Evolutionary conservation across 2,329 filamentous ascomycete species (phyloP).

Genomic region (Myriosclerotinia curreyana): DNA sequence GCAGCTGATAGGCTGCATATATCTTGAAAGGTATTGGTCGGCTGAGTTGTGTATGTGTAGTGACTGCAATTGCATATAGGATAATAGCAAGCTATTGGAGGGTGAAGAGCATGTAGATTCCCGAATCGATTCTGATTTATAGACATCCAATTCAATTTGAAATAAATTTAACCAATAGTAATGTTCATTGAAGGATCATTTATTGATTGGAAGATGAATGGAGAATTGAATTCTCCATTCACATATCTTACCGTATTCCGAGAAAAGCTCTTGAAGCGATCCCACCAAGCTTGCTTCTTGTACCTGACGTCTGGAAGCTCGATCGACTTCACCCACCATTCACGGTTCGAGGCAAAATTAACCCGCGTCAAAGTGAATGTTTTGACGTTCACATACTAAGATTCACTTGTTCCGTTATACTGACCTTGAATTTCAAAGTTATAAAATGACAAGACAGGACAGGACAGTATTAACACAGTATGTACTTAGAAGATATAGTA

Average conservation of each 20-base stretch:
- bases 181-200: constrained; percentile 7
- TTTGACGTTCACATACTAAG: too few species aligned
- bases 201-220: constrained; percentile 14
- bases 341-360: constrained; percentile 7
- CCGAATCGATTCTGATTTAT: constrained; percentile 18
- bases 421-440: too few species aligned
- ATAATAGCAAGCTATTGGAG: constrained; percentile 17
- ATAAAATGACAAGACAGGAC: too few species aligned
- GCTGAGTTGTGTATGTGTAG: background rate
- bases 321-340: constrained; percentile 1
- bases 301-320: constrained; percentile 22
- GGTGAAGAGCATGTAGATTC: constrained; percentile 3
- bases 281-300: constrained; percentile 12
- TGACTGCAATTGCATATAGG: constrained; percentile 11
- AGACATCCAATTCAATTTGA: background rate
- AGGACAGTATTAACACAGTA: too few species aligned
- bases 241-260: constrained; percentile 18
- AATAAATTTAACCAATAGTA: constrained; percentile 9
- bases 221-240: constrained; percentile 13
- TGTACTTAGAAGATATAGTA: too few species aligned
- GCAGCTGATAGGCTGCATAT: constrained; percentile 16
- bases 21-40: constrained; percentile 1
- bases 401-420: too few species aligned
- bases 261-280: constrained; percentile 4
- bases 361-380: background rate